Conservation (phyloP, 208 protist genomes). For the Trypanosoma conorhini region DNA sequence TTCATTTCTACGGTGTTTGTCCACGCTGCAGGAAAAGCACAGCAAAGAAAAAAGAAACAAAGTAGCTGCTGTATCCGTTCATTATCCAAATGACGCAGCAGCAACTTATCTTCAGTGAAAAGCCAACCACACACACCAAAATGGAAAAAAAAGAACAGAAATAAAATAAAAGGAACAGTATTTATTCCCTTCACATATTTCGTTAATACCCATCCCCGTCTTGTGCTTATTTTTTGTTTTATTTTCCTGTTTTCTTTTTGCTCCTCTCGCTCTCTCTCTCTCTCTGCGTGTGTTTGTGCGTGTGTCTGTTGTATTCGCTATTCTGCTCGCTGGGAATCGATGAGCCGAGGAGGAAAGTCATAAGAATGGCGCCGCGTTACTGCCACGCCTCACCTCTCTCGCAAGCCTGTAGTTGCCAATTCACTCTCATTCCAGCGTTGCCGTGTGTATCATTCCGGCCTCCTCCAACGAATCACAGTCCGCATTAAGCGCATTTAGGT, state of each 20-base stretch:
- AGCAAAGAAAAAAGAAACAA: constrained; percentile 10
- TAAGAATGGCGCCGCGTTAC: neutral
- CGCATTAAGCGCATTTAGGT: constrained; percentile 65
- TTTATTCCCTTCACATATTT: neutral
- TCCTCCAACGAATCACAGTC: constrained; percentile 68
- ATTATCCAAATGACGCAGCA: neutral
- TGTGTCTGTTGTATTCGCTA: neutral
- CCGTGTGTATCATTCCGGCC: constrained; percentile 56
- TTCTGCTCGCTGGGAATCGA: neutral
- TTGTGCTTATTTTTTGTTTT: neutral
- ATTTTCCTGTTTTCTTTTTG: neutral
- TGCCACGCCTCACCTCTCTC: neutral
- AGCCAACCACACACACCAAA: neutral
- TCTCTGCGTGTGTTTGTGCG: neutral
- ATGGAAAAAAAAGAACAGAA: constrained; percentile 15
- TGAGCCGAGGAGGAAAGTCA: neutral
- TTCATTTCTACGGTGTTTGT: neutral
- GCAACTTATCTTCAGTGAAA: neutral
- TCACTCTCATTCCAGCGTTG: constrained; percentile 45
- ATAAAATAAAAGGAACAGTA: constrained; percentile 30
- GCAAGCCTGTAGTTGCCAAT: neutral
- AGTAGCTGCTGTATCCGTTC: neutral
- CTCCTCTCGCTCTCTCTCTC: neutral
- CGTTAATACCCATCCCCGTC: neutral
- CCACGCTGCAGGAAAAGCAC: neutral